Percentiles rank a stretch among this genome's conserved stretches.
Conservation (phyloP, 176 grass and related monocot genomes). For the Bromus sterilis region DNA sequence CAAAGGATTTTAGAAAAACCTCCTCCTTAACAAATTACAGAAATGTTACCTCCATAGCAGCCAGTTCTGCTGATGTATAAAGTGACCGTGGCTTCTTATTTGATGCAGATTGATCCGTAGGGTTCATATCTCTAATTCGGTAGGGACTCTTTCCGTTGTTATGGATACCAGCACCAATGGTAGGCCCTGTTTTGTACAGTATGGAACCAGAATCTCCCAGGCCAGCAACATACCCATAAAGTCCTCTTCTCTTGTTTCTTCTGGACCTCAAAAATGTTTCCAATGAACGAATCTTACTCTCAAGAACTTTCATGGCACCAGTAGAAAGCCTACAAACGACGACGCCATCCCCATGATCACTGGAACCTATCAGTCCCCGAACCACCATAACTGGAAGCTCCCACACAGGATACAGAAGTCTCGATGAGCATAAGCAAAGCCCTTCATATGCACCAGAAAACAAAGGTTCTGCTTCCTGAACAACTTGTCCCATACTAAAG, state of each 20-base stretch:
- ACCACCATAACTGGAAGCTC: conserved; percentile 80
- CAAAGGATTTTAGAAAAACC: conserved; percentile 14
- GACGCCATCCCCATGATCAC: conserved; percentile 49
- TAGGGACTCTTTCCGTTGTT: conserved; percentile 31
- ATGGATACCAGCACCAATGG: conserved; percentile 33
- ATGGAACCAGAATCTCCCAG: conserved; percentile 88
- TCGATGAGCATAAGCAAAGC: conserved; percentile 91
- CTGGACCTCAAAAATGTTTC: conserved; percentile 95
- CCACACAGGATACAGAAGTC: conserved; percentile 90
- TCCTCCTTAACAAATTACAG: not conserved
- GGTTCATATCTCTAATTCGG: conserved; percentile 31
- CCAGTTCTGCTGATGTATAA: conserved; percentile 81
- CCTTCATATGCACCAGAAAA: conserved; percentile 98
- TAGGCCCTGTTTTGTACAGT: conserved; percentile 69
- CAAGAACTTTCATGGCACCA: conserved; percentile 80
- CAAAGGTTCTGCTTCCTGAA: conserved; percentile 85
- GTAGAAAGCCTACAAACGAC: conserved; percentile 68
- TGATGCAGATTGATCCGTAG: conserved; percentile 33
- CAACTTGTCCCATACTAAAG: conserved; percentile 98
- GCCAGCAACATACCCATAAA: conserved; percentile 91
- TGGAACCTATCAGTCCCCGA: conserved; percentile 45
- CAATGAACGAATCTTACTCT: conserved; percentile 75
- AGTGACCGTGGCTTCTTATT: conserved; percentile 66
- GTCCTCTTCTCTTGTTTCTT: conserved; percentile 91
- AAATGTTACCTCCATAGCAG: conserved; percentile 86